A percentile compares a stretch with the other conserved stretches of the same genome.
These are phyloP conservation scores for Curvularia lunata DNA, from an alignment of 2,329 filamentous ascomycete genomes.

Conservation along the genomic window DNA sequence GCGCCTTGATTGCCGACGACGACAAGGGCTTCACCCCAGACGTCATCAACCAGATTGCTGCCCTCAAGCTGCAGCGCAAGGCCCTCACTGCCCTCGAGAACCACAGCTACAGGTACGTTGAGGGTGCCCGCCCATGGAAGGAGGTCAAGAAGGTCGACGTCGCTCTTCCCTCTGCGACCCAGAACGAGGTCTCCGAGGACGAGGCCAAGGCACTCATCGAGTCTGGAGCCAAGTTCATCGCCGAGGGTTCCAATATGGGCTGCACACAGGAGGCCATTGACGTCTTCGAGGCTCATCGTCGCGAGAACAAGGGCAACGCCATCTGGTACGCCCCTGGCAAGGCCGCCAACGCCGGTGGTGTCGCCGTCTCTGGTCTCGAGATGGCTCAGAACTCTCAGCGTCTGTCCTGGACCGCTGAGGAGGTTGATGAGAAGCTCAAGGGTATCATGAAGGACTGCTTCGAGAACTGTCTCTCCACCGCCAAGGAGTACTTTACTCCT, in stretches of 20 bases:
- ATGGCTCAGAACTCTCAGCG: constrained; percentile 98
- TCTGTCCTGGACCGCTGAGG: constrained; percentile 82
- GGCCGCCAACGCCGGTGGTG: constrained; percentile 96
- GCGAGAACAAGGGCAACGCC: constrained; percentile 69
- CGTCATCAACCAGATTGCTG: constrained; percentile 78
- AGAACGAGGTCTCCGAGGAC: constrained; percentile 94
- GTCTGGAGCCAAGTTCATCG: constrained; percentile 81
- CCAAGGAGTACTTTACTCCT: constrained; percentile 82
- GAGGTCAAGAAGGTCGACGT: constrained; percentile 90
- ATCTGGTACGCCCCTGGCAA: constrained; percentile 97
- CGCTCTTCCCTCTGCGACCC: constrained; percentile 89
- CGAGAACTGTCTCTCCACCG: constrained; percentile 84
- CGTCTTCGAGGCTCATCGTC: constrained; percentile 81
- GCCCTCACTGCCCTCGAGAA: constrained; percentile 75
- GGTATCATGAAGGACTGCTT: constrained; percentile 95
- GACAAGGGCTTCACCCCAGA: constrained; percentile 77
- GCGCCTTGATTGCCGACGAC: constrained; percentile 75
- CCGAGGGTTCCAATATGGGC: constrained; percentile 99
- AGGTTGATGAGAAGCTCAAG: constrained; percentile 91
- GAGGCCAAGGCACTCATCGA: constrained; percentile 84
- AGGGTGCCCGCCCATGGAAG: constrained; percentile 87
- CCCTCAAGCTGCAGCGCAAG: constrained; percentile 86
- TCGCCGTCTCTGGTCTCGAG: constrained; percentile 95
- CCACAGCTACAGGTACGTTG: constrained; percentile 81
- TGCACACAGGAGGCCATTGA: constrained; percentile 96